Evolutionary conservation across 805 yeast species (phyloP).

Genomic region (Candida mattraensis): DNA sequence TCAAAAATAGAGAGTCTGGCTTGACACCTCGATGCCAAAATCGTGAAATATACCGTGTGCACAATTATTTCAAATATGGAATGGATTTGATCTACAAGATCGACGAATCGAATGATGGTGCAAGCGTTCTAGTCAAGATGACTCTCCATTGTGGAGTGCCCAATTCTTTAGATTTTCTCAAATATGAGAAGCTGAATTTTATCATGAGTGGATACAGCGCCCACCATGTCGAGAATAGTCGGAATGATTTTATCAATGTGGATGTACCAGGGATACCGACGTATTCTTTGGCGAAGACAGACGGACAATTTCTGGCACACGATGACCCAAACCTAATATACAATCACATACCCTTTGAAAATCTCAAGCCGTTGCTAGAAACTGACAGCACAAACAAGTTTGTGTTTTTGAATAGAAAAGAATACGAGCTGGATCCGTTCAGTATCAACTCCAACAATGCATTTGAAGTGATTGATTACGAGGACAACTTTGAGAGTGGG

Average conservation of each 20-base stretch:
- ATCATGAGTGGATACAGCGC: no score
- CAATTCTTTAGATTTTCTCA: constrained; percentile 53
- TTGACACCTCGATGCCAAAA: constrained; percentile 19
- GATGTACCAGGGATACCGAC: neutral
- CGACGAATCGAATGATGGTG: constrained; percentile 25
- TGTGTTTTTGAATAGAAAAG: constrained; percentile 34
- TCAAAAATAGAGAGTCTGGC: constrained; percentile 39
- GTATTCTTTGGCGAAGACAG: neutral
- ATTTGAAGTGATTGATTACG: constrained; percentile 32
- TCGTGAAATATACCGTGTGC: constrained; percentile 37
- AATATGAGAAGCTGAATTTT: constrained; percentile 49
- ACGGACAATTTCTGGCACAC: neutral
- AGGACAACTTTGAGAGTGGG: constrained; percentile 22
- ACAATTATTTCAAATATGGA: constrained; percentile 57
- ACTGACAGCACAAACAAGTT: constrained; percentile 19
- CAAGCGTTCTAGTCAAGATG: constrained; percentile 42
- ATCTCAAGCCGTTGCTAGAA: constrained; percentile 1
- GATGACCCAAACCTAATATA: no score
- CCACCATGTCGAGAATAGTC: no score
- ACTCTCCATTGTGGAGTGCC: constrained; percentile 53
- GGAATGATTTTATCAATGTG: neutral
- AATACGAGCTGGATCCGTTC: constrained; percentile 31
- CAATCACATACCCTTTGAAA: constrained; percentile 5
- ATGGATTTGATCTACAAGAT: constrained; percentile 53
- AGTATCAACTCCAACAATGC: constrained; percentile 19